Evolutionary conservation across 768 basidiomycete genomes (phyloP).

Genomic region (Naganishia onofrii): DNA sequence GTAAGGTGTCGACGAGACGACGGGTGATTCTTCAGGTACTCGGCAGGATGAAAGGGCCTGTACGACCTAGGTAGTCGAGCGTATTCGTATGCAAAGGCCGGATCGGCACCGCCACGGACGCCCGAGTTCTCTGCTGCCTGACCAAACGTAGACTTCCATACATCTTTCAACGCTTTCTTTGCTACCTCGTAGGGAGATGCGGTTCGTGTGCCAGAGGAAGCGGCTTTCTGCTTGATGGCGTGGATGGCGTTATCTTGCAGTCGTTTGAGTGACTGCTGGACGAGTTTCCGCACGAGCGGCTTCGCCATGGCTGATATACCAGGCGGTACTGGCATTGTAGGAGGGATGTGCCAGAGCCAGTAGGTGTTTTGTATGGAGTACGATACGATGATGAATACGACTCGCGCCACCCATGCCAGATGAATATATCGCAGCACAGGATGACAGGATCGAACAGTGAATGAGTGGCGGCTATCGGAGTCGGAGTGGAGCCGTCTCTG

Average conservation of each 20-base stretch:
- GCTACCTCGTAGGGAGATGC: slow-evolving; percentile 21
- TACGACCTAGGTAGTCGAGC: slow-evolving; percentile 11
- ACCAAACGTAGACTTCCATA: slow-evolving; percentile 27
- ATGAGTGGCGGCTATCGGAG: slow-evolving; percentile 16
- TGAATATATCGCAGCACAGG: neutral
- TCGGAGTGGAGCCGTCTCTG: neutral
- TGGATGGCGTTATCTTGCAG: slow-evolving; percentile 20
- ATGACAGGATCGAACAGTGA: neutral
- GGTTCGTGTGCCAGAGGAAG: slow-evolving; percentile 2
- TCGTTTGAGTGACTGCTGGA: slow-evolving; percentile 16
- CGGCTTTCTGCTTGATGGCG: slow-evolving; percentile 19
- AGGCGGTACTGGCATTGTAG: slow-evolving; percentile 14
- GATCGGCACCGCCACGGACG: neutral
- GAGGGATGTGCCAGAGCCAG: neutral
- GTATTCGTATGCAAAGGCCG: slow-evolving; percentile 23
- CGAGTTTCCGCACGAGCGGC: slow-evolving; percentile 23
- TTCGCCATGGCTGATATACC: slow-evolving; percentile 19
- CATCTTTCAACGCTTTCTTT: slow-evolving; percentile 18
- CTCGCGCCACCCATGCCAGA: neutral
- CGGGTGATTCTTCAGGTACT: slow-evolving; percentile 41
- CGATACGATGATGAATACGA: too few relatives aligned
- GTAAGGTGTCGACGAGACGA: slow-evolving; percentile 28
- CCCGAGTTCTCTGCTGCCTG: neutral
- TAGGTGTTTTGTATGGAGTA: neutral
- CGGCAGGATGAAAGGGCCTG: slow-evolving; percentile 42